A percentile compares a stretch with the other conserved stretches of the same genome.
Evolutionary conservation across 2,329 filamentous ascomycete species (phyloP).

Genomic region (Colletotrichum truncatum): DNA sequence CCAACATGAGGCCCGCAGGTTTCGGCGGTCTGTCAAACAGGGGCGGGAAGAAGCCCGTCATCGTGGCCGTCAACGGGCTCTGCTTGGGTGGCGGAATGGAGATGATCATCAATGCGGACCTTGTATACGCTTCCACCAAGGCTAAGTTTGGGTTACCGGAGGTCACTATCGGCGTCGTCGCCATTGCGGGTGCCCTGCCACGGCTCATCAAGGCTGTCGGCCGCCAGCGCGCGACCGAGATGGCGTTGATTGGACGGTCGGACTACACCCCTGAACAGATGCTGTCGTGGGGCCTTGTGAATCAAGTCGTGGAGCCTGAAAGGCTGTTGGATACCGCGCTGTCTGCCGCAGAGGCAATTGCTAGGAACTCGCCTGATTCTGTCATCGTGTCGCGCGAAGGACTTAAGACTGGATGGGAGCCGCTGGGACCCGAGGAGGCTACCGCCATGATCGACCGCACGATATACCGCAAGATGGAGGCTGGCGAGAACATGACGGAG

Average conservation of each 20-base stretch:
- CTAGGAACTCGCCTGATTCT: slow-evolving; percentile 76
- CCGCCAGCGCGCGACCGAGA: slow-evolving; percentile 74
- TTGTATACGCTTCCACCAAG: slow-evolving; percentile 68
- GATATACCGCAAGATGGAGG: slow-evolving; percentile 68
- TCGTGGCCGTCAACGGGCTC: slow-evolving; percentile 80
- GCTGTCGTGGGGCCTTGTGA: slow-evolving; percentile 74
- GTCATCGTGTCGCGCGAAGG: slow-evolving; percentile 80
- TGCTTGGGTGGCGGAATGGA: slow-evolving; percentile 82
- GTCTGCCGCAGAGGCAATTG: slow-evolving; percentile 67
- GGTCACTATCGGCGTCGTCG: slow-evolving; percentile 75
- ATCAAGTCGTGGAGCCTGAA: slow-evolving; percentile 62
- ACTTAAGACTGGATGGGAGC: slow-evolving; percentile 78
- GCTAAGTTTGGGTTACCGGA: slow-evolving; percentile 77
- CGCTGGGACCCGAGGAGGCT: slow-evolving; percentile 69
- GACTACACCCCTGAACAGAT: slow-evolving; percentile 68
- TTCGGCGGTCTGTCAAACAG: slow-evolving; percentile 63
- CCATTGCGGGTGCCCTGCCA: slow-evolving; percentile 76
- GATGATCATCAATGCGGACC: slow-evolving; percentile 77
- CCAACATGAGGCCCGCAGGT: slow-evolving; percentile 22
- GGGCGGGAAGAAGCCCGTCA: slow-evolving; percentile 76
- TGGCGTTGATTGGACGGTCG: slow-evolving; percentile 70
- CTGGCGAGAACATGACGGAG: slow-evolving; percentile 78
- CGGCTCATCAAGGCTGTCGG: slow-evolving; percentile 74
- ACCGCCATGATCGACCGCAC: slow-evolving; percentile 66
- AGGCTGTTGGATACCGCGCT: slow-evolving; percentile 67